A percentile compares a stretch with the other conserved stretches of the same genome.
phyloP scores from a whole-genome alignment of 495 filamentous ascomycete genomes.

The Aspergillus nanangensis region DNA sequence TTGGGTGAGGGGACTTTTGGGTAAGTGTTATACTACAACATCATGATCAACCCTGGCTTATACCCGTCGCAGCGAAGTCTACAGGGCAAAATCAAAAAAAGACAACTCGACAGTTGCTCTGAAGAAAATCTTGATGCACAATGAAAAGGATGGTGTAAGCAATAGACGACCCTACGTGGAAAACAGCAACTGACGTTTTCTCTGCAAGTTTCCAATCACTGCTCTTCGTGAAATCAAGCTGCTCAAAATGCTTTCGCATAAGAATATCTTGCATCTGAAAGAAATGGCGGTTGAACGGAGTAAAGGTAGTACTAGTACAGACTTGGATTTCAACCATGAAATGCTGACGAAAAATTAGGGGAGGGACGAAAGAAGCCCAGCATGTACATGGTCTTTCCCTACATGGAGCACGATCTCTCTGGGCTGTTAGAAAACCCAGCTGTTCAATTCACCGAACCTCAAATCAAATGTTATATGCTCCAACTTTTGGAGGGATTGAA shows the following conservation, averaged over 20 bases:
- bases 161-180: background rate
- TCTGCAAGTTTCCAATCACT: conserved; percentile 85
- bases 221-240: conserved; percentile 98
- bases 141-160: conserved; percentile 87
- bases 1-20: conserved; percentile 98
- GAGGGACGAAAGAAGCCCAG: conserved; percentile 80
- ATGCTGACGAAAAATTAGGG: no score
- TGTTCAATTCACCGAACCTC: conserved; percentile 77
- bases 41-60: conserved; percentile 7
- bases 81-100: conserved; percentile 76
- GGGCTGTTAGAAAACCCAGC: conserved; percentile 92
- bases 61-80: conserved; percentile 67
- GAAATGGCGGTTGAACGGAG: conserved; percentile 93
- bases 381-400: conserved; percentile 98
- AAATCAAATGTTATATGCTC: conserved; percentile 97
- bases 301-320: conserved; percentile 46
- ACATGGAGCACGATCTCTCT: conserved; percentile 98
- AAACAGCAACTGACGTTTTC: conserved; percentile 7
- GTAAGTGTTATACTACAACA: conserved; percentile 35
- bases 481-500: conserved; percentile 86
- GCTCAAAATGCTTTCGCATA: conserved; percentile 86
- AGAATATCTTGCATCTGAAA: conserved; percentile 79
- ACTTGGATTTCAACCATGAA: no score
- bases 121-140: conserved; percentile 97
- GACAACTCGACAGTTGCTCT: conserved; percentile 73